Evolutionary conservation across 1,139 yeast genomes (phyloP).

Genomic region (Geotrichum citri-aurantii): DNA sequence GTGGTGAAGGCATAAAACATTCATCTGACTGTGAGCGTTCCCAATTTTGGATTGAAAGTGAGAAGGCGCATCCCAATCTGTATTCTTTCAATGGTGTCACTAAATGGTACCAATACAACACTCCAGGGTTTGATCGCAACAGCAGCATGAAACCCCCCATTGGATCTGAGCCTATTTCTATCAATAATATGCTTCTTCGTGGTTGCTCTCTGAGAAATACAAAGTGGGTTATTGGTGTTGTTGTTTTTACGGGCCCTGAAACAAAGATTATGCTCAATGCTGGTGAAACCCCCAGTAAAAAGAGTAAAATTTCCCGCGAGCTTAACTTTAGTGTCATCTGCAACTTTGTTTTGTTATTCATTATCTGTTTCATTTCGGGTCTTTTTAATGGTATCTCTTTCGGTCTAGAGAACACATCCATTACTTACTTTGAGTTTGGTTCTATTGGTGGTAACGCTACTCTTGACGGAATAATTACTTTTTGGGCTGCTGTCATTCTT

Average conservation of each 20-base stretch:
- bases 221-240: slow-evolving; percentile 61
- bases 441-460: slow-evolving; percentile 60
- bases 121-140: slow-evolving; percentile 21
- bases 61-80: slow-evolving; percentile 81
- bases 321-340: slow-evolving; percentile 75
- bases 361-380: slow-evolving; percentile 79
- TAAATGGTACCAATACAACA: slow-evolving; percentile 43
- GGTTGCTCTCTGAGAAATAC: slow-evolving; percentile 61
- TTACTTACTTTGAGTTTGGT: slow-evolving; percentile 66
- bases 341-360: slow-evolving; percentile 68
- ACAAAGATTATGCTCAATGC: slow-evolving; percentile 91
- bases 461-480: slow-evolving; percentile 73
- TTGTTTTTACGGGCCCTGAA: slow-evolving; percentile 84
- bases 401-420: slow-evolving; percentile 46
- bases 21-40: slow-evolving; percentile 68
- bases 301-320: slow-evolving; percentile 75
- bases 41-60: slow-evolving; percentile 82
- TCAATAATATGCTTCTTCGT: slow-evolving; percentile 75
- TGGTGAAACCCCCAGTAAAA: slow-evolving; percentile 87
- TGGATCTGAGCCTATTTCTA: slow-evolving; percentile 61
- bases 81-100: slow-evolving; percentile 82
- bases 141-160: slow-evolving; percentile 22
- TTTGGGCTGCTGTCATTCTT: slow-evolving; percentile 81
- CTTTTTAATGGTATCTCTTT: slow-evolving; percentile 76
- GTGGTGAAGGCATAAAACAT: slow-evolving; percentile 60